Evolutionary conservation across 108 stramenopile species (phyloP).

Genomic region (Pseudonitzschia multistriata): DNA sequence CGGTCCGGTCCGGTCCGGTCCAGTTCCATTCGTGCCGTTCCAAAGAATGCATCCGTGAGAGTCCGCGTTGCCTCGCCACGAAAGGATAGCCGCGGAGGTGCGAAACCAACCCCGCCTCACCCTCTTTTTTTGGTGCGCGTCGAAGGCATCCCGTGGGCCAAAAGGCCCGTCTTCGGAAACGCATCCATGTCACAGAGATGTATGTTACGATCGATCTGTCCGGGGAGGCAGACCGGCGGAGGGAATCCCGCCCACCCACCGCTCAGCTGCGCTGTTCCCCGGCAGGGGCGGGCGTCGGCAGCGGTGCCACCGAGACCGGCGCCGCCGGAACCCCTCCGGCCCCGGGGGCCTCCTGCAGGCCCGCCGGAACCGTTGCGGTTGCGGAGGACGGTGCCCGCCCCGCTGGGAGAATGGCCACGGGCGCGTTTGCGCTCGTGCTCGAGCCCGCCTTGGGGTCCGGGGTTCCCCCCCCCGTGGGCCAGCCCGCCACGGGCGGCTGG

Average conservation of each 20-base stretch:
- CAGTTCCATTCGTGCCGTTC: not conserved
- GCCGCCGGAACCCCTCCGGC: not conserved
- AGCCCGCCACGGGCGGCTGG: not conserved
- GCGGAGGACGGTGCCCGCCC: not conserved
- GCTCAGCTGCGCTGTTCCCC: not conserved
- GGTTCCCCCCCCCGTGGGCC: not conserved
- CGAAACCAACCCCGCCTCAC: no score
- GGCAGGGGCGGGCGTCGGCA: not conserved
- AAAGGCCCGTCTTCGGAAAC: no score
- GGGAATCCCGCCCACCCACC: not conserved
- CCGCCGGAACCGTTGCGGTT: not conserved
- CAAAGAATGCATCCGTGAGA: not conserved
- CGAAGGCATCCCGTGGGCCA: no score
- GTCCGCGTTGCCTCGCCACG: not conserved
- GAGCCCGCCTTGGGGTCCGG: not conserved
- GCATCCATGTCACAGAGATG: no score
- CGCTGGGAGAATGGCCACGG: constrained; percentile 10
- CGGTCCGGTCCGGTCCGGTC: no score
- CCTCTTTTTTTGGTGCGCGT: no score
- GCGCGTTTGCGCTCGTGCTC: not conserved
- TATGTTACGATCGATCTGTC: no score
- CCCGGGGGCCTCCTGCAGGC: no score
- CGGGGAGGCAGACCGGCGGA: no score
- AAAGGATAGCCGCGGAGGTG: no score
- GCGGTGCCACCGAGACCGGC: not conserved